Evolutionary conservation across 1,284 basidiomycete genomes (phyloP), one percentile per base, ranked within the genome.

Genomic region (Trichosporon sp.): DNA sequence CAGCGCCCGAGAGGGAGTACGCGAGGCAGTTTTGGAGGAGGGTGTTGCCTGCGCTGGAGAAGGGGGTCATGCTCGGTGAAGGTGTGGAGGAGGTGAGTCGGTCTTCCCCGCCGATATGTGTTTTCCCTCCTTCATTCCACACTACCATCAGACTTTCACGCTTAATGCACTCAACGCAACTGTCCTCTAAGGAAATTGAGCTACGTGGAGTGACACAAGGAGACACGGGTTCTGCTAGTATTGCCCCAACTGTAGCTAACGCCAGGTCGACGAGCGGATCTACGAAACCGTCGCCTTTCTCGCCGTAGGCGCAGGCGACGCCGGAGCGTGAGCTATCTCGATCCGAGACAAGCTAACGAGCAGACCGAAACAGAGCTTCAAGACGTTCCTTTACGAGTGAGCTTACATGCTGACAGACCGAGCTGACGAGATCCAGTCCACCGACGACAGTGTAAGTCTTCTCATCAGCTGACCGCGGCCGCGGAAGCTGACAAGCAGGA

Each of bases 381-480:
- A 84, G 72, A 84, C 84, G 0, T 85, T 84, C 74, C 77, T 84
- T 35, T 85, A 83, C 72, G 31, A 32, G 59, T 63, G 31, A 63
- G 59, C 59, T 63, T 3, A 14, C 35, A 2, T 2, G 1, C 5
- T 51, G 4, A 3, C 1, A 21, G 51, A 26, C 26, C 26, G 26
- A 38, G 63, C 26, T 61, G 54, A 64, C 10, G 54, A 54, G 51
- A 54, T 12, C 26, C 51, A 54, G 51, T 11, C 6, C 16, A 19
- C 21, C 51, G 51, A 10, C 51, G 6, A 7, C 4, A 21, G 7
- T 10, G 51, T 54, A 19, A 54, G 51, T 54, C 1, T 10, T 6
- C 51, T 46, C 14, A 10, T 4, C 43, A 46, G 43, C 43, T 46
- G 43, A 26, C 26, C 26, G 26, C 26, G 1, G 1, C 26, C 26